Evolutionary conservation across 345 rosid genomes (phyloP), one percentile per base, ranked within the genome.

Genomic region (Brassica incana): DNA sequence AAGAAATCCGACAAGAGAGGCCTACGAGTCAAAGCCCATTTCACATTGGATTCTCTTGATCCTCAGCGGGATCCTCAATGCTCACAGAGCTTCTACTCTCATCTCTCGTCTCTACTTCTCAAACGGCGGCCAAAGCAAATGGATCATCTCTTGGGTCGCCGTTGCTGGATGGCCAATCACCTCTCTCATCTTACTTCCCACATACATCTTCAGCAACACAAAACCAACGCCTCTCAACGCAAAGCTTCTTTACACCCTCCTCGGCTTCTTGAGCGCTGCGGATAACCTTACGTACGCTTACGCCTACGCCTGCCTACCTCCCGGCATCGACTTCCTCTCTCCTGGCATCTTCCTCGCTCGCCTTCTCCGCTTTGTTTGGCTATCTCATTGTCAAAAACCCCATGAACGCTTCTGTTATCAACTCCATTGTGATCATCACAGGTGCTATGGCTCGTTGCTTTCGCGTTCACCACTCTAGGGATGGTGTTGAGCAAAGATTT

Each of bases 71-170:
- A 7, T 72, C 65, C 2, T 87, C 85, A 36, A 90, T 94, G 93
- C 97, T 90, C 18, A 83, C 83, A 35, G 94, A 4, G 95, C 97
- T 63, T 94, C 95, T 7, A 89, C 90, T 77, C 86, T 94, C 38
- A 74, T 91, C 0, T 87, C 97, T 6, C 91, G 97, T 18, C 85
- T 92, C 78, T 94, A 94, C 74, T 90, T 71, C 78, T 71, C 88
- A 4, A 87, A 94, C 45, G 97, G 97, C 0, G 98, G 97, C 35
- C 74, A 80, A 63, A 94, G 98, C 89, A 92, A 94, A 75, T 94
- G 97, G 98, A 86, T 92, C 83, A 92, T 94, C 76, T 92, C 97
- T 7, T 92, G 97, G 98, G 90, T 85, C 8, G 87, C 97, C 0
- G 97, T 91, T 4, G 95, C 89, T 7, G 98, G 95, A 2, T 92